These are phyloP conservation scores for Stachybotrys elegans DNA, from an alignment of 2,329 filamentous ascomycete species.

Conservation along the genomic window DNA sequence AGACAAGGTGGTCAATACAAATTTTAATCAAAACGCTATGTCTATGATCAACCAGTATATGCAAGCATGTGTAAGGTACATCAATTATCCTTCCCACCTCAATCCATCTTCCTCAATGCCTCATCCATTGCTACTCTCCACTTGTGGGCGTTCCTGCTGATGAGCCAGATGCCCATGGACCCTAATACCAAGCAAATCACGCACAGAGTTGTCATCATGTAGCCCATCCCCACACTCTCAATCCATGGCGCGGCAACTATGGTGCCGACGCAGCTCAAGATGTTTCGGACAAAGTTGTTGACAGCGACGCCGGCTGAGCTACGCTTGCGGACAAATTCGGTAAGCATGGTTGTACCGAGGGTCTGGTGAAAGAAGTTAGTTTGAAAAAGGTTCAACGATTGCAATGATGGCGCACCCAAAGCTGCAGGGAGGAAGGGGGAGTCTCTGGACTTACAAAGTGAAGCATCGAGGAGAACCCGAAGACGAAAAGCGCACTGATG, in stretches of 20 bases:
- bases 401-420: too few relatives aligned
- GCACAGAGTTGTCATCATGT: conserved; percentile 58
- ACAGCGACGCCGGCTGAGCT: conserved; percentile 68
- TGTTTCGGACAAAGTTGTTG: conserved; percentile 75
- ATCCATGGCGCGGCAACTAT: conserved; percentile 66
- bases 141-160: conserved; percentile 52
- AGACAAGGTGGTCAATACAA: too few relatives aligned
- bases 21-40: too few relatives aligned
- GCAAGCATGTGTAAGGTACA: too few relatives aligned
- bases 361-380: too few relatives aligned
- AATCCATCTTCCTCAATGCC: conserved; percentile 21
- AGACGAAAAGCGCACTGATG: conserved; percentile 55
- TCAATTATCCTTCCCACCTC: too few relatives aligned
- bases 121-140: conserved; percentile 61
- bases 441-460: too few relatives aligned
- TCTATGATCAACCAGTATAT: too few relatives aligned
- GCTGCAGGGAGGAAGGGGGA: too few relatives aligned
- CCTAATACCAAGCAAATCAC: conserved; percentile 51
- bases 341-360: conserved; percentile 80
- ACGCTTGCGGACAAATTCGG: conserved; percentile 69
- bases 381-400: conserved; percentile 74
- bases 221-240: conserved; percentile 63
- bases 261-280: conserved; percentile 65
- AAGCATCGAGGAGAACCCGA: too few relatives aligned
- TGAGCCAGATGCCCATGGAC: conserved; percentile 49